Conservation (phyloP, 140 eudicot genomes). For the Flaveria floridana region DNA sequence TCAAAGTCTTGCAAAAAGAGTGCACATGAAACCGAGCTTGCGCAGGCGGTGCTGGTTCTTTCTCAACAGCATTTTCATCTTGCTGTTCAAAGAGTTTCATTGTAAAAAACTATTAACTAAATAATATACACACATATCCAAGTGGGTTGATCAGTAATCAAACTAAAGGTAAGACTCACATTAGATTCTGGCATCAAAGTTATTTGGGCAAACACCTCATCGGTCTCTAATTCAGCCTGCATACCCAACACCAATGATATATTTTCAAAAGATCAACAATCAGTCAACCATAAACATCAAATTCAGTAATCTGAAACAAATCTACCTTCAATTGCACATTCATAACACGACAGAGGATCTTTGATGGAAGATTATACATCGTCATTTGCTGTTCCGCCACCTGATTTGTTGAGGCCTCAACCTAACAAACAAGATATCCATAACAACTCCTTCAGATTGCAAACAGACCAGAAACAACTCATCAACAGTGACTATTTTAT, state of each 20-base stretch:
- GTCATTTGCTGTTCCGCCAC: constrained; percentile 98
- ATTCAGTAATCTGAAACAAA: neutral
- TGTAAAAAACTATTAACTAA: neutral
- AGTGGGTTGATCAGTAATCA: neutral
- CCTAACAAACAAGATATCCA: constrained; percentile 46
- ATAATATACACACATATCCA: neutral
- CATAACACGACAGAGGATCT: constrained; percentile 90
- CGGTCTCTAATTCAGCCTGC: constrained; percentile 94
- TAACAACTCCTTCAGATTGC: constrained; percentile 15
- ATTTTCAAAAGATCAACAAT: neutral
- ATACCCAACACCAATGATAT: constrained; percentile 14
- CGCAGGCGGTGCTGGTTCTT: constrained; percentile 54
- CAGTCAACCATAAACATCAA: constrained; percentile 15
- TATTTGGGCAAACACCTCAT: constrained; percentile 93
- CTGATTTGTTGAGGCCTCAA: constrained; percentile 95
- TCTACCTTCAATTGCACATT: constrained; percentile 73
- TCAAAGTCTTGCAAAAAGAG: constrained; percentile 95
- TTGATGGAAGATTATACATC: constrained; percentile 76
- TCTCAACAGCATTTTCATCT: constrained; percentile 69
- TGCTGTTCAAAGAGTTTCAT: constrained; percentile 45
- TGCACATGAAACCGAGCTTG: constrained; percentile 73
- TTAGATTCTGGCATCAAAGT: constrained; percentile 69
- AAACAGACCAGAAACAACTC: neutral
- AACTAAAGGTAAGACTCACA: constrained; percentile 43
- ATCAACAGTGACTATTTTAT: constrained; percentile 8